Percentiles rank a stretch among this genome's conserved stretches.
phyloP scores from a whole-genome alignment of 345 rosid species.

The Microcos paniculata region DNA sequence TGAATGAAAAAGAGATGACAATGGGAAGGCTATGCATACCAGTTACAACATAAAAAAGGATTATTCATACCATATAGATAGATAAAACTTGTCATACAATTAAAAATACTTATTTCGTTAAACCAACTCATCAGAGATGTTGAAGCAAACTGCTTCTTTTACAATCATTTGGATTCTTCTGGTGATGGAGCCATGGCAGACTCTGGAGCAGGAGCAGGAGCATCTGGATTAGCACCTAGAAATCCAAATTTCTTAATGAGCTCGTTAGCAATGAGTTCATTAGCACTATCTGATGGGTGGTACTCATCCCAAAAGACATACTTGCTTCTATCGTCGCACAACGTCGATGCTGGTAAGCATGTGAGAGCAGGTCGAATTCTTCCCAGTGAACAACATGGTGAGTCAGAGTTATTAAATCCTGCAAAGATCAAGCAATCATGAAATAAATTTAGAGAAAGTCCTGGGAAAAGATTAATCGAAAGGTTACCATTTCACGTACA shows the following conservation, averaged over 20 bases:
- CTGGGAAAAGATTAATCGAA: neutral
- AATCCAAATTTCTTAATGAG: constrained; percentile 77
- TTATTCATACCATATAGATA: neutral
- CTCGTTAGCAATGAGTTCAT: constrained; percentile 75
- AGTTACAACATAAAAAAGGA: neutral
- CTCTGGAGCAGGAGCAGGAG: constrained; percentile 43
- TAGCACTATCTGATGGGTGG: constrained; percentile 84
- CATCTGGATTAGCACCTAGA: constrained; percentile 22
- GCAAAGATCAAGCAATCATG: neutral
- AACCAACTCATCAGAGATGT: neutral
- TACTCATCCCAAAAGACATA: constrained; percentile 98
- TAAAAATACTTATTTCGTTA: neutral
- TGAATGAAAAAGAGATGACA: neutral
- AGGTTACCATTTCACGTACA: too few species aligned
- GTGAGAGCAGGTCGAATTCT: constrained; percentile 84
- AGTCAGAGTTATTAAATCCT: constrained; percentile 79
- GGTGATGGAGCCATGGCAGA: constrained; percentile 42
- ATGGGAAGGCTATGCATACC: neutral
- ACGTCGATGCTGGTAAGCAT: constrained; percentile 75
- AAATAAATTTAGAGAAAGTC: too few species aligned
- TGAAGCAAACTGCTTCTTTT: neutral
- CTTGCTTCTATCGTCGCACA: constrained; percentile 84
- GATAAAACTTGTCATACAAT: neutral
- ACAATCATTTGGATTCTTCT: constrained; percentile 4
- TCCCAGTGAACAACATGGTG: constrained; percentile 92